phyloP scores from a whole-genome alignment of 768 basidiomycete genomes.

The Termitomyces sp. region DNA sequence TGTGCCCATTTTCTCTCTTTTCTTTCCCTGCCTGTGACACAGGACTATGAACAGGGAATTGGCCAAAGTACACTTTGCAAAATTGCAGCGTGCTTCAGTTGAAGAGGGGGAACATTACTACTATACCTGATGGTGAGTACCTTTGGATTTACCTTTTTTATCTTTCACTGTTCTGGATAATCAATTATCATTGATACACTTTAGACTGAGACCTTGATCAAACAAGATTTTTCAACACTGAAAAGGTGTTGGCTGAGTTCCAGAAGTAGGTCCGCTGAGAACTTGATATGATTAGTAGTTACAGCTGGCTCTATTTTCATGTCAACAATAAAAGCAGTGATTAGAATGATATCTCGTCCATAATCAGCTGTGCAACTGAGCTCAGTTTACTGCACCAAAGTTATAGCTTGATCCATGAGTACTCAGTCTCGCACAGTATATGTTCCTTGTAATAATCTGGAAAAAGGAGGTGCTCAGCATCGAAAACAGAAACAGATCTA shows the following conservation, averaged over 20 bases:
- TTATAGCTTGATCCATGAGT: background rate
- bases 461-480: background rate
- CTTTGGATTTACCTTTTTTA: slow-evolving; percentile 17
- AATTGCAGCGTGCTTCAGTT: slow-evolving; percentile 41
- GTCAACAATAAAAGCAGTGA: background rate
- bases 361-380: background rate
- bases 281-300: background rate
- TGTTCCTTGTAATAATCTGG: background rate
- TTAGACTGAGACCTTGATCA: slow-evolving; percentile 19
- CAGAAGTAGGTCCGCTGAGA: slow-evolving; percentile 28
- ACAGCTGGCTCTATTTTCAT: background rate
- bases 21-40: background rate
- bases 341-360: background rate
- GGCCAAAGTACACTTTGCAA: slow-evolving; percentile 36
- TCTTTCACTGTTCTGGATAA: background rate
- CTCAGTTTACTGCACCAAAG: background rate
- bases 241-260: slow-evolving; percentile 35
- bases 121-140: slow-evolving; percentile 39
- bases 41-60: slow-evolving; percentile 25
- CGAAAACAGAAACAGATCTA: background rate
- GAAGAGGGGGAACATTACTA: slow-evolving; percentile 44
- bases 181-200: background rate
- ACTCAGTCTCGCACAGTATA: background rate
- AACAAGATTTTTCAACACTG: slow-evolving; percentile 37
- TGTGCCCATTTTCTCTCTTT: slow-evolving; percentile 18